Base-by-base conservation (phyloP, 2,329 filamentous ascomycete species). In the Exophiala lecanii-corni region DNA sequence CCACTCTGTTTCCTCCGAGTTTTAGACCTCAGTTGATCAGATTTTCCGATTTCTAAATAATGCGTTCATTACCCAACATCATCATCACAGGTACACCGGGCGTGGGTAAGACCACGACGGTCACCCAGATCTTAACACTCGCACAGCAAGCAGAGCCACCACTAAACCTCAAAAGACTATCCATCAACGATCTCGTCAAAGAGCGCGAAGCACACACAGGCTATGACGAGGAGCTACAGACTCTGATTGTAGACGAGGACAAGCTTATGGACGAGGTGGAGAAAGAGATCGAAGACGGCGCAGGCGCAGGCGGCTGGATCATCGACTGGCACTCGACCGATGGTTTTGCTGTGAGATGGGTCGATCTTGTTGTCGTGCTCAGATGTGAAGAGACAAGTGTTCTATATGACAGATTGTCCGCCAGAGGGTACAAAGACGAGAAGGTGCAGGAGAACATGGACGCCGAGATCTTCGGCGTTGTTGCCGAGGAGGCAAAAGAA, bases 311-410 rank as follows among this genome's bases (percentile, higher is more conserved):
- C 44, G 92, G 92, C 15, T 86, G 81, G 64, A 81, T 98, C 56
- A 85, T 98, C 59, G 92, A 98, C 69, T 98, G 92, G 91, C 92
- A 98, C 67, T 91, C 89, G 2, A 97, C 91, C 69, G 92, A 97
- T 59, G 69, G 97, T 16, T 97, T 97, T 60, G 92, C 92, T 2
- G 82, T 85, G 62, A 84, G 84, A 59, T 94, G 89, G 87, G 84
- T 98, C 60, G 92, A 98, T 63, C 76, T 98, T 2, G 89, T 98
- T 1, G 85, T 97, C 4, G 92, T 98, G 42, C 66, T 98, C 51
- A 76, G 92, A 34, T 71, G 68, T 49, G 87, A 86, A 43, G 81
- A 92, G 56, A 89, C 87, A 13, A 79, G 78, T 15, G 71, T 84
- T 10, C 75, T 95, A 2, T 97, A 92, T 61, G 92, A 98, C 64